Evolutionary conservation across 1,139 yeast species (phyloP), one percentile per base, ranked within the genome.

Genomic region (Hemisphaericaspora lyxosophila): DNA sequence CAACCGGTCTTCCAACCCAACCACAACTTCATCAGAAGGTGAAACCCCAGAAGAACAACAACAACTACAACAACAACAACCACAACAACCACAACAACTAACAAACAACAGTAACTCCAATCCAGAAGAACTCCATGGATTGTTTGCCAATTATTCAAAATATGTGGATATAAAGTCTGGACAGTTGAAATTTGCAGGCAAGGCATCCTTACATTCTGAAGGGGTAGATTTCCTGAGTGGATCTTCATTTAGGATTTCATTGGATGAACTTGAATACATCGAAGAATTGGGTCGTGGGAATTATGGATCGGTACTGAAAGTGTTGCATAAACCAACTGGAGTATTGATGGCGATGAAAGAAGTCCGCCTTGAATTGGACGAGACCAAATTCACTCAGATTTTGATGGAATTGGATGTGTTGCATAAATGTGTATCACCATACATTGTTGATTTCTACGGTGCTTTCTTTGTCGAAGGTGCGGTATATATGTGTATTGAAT

Each of bases 381-480:
- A 90, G 54, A 76, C 86, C 15, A 89, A 89, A 58, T 87, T 92
- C 59, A 78, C 94, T 42, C 97, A 92, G 56, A 92, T 92, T 49
- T 70, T 92, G 51, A 92, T 92, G 97, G 98, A 92, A 60, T 70
- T 92, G 49, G 97, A 92, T 54, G 85, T 90, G 36, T 73, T 92
- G 48, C 97, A 92, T 64, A 86, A 85, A 54, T 90, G 97, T 65
- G 79, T 77, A 46, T 83, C 95, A 7, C 95, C 95, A 2, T 88
- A 78, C 59, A 89, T 92, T 57, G 96, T 92, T 36, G 97, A 90
- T 55, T 92, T 92, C 53, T 92, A 86, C 57, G 97, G 98, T 27
- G 98, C 97, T 0, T 92, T 92, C 54, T 92, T 92, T 56, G 90
- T 87, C 29, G 98, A 92, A 63, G 97, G 97, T 33, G 96, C 97